Evolutionary conservation across 257 asterid genomes (phyloP), one percentile per base, ranked within the genome.

Genomic region (Fraxinus excelsior): DNA sequence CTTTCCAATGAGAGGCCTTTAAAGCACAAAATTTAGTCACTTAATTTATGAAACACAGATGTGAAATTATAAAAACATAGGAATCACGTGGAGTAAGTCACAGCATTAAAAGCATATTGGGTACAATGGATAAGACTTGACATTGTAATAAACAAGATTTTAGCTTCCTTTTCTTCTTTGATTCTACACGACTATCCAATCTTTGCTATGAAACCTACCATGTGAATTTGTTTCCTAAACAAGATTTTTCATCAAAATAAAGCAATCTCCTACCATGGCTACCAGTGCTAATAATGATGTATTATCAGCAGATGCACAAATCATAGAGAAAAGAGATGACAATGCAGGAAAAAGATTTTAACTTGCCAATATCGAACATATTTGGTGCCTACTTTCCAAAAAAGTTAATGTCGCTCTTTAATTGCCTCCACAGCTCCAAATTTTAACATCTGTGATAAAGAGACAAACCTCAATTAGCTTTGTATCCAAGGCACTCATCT

Each of bases 401-500:
- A 51, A n/a, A 0, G 2, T 8, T 60, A 21, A 6, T 23, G 32
- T 60, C 4, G 32, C 32, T 9, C 32, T 23, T 62, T 62, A 25
- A 62, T 11, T 10, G 68, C 67, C 18, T 23, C 67, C 67, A 62
- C 68, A 10, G 68, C 35, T 9, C 19, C 68, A 62, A 62, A 25
- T 23, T 62, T 62, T 7, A 62, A 16, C 16, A 25, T 11, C 3
- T 5, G 19, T 10, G 21, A 71, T 8, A 31, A 76, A 4, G 32
- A 72, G 73, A 58, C 84, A 29, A 56, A 85, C 86, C 86, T 80
- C 78, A 76, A 72, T 74, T 62, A 85, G 79, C 80, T 82, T 80
- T 75, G 85, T 68, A 68, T 83, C 83, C 81, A 85, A 23, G 49
- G 74, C 28, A 26, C 44, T 75, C 58, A 80, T 65, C 78, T 80